Percentiles rank a stretch among this genome's conserved stretches.
Evolutionary conservation across 2,329 filamentous ascomycete genomes (phyloP).

Genomic region (Xylaria multiplex): DNA sequence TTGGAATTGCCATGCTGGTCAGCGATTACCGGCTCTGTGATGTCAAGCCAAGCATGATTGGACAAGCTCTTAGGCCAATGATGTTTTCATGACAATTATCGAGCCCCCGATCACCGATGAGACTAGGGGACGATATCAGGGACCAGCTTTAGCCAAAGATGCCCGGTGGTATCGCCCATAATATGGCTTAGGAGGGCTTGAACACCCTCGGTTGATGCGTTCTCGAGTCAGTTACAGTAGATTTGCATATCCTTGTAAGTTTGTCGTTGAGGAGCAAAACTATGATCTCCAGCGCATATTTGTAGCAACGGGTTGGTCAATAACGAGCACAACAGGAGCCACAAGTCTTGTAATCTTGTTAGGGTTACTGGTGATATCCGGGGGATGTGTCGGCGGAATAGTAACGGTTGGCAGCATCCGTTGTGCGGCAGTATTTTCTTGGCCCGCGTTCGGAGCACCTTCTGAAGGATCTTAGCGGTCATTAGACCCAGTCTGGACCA

Average conservation of each 20-base stretch:
- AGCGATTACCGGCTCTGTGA: constrained; percentile 37
- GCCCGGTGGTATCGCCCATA: constrained; percentile 5
- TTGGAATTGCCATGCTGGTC: constrained; percentile 19
- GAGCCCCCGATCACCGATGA: constrained; percentile 27
- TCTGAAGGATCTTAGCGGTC: constrained; percentile 2
- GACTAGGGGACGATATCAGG: neutral
- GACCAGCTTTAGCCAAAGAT: constrained; percentile 13
- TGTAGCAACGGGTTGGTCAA: neutral
- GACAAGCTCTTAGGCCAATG: constrained; percentile 26
- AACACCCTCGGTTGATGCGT: neutral
- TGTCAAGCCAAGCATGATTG: constrained; percentile 36
- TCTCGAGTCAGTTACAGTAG: neutral
- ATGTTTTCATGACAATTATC: constrained; percentile 35
- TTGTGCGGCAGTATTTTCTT: constrained; percentile 20
- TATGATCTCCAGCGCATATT: neutral
- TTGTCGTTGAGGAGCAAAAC: neutral
- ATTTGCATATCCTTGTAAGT: neutral
- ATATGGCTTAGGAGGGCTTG: neutral
- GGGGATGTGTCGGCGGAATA: constrained; percentile 9
- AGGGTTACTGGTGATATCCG: constrained; percentile 15
- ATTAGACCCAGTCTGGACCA: constrained; percentile 11
- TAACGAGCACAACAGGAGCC: neutral
- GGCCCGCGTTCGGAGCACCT: constrained; percentile 29
- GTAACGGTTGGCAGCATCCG: constrained; percentile 24
- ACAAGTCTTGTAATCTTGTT: constrained; percentile 5